Evolutionary conservation across 1,139 yeast genomes (phyloP).

Genomic region (Wickerhamomyces sp.): DNA sequence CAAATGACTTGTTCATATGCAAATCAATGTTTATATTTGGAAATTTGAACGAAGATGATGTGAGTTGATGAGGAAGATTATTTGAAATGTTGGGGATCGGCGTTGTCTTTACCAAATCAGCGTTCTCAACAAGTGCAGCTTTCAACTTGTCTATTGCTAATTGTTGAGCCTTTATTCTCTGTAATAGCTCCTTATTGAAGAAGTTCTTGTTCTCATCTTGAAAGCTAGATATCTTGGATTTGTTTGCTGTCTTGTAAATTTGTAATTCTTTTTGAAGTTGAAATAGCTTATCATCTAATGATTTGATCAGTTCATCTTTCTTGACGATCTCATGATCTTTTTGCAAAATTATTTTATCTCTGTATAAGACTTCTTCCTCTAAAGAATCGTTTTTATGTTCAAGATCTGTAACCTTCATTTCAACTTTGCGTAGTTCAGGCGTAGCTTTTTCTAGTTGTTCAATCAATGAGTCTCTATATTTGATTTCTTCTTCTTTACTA

Average conservation of each 20-base stretch:
- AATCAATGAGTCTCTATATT: slow-evolving; percentile 23
- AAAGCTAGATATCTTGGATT: slow-evolving; percentile 2
- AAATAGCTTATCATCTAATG: slow-evolving; percentile 11
- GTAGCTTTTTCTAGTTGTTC: slow-evolving; percentile 14
- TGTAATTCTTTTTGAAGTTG: slow-evolving; percentile 10
- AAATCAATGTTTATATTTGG: not conserved
- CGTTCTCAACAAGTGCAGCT: slow-evolving; percentile 18
- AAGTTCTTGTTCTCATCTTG: slow-evolving; percentile 21
- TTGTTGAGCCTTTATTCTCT: slow-evolving; percentile 21
- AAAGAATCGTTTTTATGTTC: slow-evolving; percentile 10
- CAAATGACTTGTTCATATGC: no score
- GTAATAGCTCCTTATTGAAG: slow-evolving; percentile 24
- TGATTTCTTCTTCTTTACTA: slow-evolving; percentile 20
- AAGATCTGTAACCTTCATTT: slow-evolving; percentile 6
- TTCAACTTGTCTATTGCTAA: slow-evolving; percentile 12
- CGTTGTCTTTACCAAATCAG: slow-evolving; percentile 21
- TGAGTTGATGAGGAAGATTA: not conserved
- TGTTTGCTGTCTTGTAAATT: slow-evolving; percentile 10
- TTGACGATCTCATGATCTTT: slow-evolving; percentile 22
- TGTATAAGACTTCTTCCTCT: slow-evolving; percentile 24
- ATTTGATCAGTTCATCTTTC: slow-evolving; percentile 8
- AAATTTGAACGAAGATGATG: not conserved
- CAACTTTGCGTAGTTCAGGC: slow-evolving; percentile 6
- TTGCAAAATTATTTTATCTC: slow-evolving; percentile 25
- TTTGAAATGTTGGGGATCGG: not conserved